A percentile compares a stretch with the other conserved stretches of the same genome.
Evolutionary conservation across 208 protist genomes (phyloP).

Genomic region (Hexamita inflata): DNA sequence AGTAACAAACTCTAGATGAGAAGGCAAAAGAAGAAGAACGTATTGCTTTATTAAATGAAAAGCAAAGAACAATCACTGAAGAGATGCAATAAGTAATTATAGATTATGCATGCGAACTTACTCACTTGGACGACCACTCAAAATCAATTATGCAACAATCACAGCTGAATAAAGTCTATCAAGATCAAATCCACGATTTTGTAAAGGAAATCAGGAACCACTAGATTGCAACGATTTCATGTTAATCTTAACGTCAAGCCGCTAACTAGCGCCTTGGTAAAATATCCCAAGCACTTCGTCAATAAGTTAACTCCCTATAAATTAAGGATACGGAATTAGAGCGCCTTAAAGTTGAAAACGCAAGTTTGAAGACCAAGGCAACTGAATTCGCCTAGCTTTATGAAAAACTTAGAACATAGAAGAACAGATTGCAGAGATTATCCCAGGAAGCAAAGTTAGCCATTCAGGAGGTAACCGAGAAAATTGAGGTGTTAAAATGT

Average conservation of each 20-base stretch:
- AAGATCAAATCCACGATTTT: neutral
- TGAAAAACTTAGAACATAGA: conserved; percentile 16
- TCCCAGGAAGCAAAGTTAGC: conserved; percentile 20
- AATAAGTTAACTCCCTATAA: neutral
- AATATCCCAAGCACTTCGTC: neutral
- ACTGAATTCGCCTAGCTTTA: neutral
- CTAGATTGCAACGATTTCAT: neutral
- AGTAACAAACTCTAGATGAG: neutral
- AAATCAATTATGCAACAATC: neutral
- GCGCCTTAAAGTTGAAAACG: neutral
- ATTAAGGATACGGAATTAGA: conserved; percentile 24
- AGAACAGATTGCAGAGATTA: neutral
- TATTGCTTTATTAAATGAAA: too few species aligned
- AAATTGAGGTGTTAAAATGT: conserved; percentile 12
- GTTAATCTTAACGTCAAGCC: neutral
- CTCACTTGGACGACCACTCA: neutral
- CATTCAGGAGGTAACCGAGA: neutral
- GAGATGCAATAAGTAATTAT: neutral
- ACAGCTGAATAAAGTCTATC: neutral
- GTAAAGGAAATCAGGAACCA: neutral
- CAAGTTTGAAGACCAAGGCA: neutral
- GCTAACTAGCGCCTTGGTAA: neutral
- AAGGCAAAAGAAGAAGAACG: neutral
- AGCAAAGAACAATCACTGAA: neutral
- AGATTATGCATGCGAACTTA: neutral